Evolutionary conservation across 495 filamentous ascomycete species (phyloP), one percentile per base, ranked within the genome.

Genomic region (Pyronema domesticum): DNA sequence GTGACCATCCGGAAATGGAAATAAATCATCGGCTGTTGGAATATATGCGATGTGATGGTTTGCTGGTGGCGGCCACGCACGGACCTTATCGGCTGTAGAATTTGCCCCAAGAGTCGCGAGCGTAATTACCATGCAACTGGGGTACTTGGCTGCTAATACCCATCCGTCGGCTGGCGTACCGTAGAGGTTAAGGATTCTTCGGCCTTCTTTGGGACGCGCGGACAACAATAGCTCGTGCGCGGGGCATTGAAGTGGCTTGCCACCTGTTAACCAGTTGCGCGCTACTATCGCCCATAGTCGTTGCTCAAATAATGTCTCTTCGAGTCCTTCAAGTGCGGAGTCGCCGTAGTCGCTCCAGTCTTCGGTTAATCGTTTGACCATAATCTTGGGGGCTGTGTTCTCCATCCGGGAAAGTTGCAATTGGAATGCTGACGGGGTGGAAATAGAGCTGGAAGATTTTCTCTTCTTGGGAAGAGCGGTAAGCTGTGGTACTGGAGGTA

Each of bases 271-370:
- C 47, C 47, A 50, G 13, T 50, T 23, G 13, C 47, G 34, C 13
- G 47, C 47, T 19, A 36, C 19, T 34, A 50, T 13, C 18, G 47
- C 18, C 47, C 47, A 50, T 13, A 50, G 47, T 34, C 36, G 8
- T 19, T 50, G 47, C 30, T 50, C 47, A 36, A 50, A 50, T 34
- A 50, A 34, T 19, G 30, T 34, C 47, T 50, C 47, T 11, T 50
- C 47, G 5, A 50, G 8, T 5, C 30, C 30, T 13, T 50, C 19
- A 1, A 13, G 9, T 13, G 34, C 19, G 11, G 11, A n/a, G 23
- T 13, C 18, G 23, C 23, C 23, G 23, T 30, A 30, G 13, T 34
- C 30, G 30, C 47, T 36, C 47, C 47, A 50, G 19, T 50, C 47
- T 19, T 50, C 47, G 47, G 23, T 35, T 36, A 50, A 17, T n/a